Conservation (phyloP, 257 asterid species). For the Fraxinus pennsylvanica region DNA sequence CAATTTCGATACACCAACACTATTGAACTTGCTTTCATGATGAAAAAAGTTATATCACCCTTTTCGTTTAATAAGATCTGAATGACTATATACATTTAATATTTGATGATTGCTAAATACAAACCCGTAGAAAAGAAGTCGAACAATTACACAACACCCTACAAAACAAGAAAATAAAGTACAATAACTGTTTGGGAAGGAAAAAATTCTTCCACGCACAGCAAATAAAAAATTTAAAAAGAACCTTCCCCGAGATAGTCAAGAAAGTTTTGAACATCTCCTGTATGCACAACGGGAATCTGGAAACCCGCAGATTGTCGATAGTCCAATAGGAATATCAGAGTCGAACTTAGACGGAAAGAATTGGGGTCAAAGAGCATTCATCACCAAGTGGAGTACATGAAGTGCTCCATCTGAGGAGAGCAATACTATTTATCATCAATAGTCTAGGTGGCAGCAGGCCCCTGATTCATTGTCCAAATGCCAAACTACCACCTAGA, state of each 20-base stretch:
- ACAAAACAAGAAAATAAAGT: background rate
- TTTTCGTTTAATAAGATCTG: background rate
- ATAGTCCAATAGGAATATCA: constrained; percentile 16
- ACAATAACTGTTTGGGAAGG: background rate
- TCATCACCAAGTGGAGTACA: background rate
- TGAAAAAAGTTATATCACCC: background rate
- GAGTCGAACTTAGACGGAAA: constrained; percentile 9
- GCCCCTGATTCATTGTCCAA: too few species aligned
- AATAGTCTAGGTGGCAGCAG: too few species aligned
- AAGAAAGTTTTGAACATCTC: constrained; percentile 3
- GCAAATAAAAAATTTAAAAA: background rate
- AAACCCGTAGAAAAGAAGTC: background rate
- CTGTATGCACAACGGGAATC: constrained; percentile 22
- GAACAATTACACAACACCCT: background rate
- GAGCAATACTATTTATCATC: background rate
- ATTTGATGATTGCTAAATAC: too few species aligned
- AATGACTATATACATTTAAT: too few species aligned
- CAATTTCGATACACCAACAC: background rate
- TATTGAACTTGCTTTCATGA: background rate
- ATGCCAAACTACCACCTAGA: too few species aligned
- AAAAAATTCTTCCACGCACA: background rate
- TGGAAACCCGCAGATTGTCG: constrained; percentile 3
- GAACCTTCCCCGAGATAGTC: background rate
- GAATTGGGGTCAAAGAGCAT: background rate
- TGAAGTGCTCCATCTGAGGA: background rate